These are phyloP conservation scores for Penicillium coffeae DNA, from an alignment of 495 filamentous ascomycete species.

Conservation along the genomic window DNA sequence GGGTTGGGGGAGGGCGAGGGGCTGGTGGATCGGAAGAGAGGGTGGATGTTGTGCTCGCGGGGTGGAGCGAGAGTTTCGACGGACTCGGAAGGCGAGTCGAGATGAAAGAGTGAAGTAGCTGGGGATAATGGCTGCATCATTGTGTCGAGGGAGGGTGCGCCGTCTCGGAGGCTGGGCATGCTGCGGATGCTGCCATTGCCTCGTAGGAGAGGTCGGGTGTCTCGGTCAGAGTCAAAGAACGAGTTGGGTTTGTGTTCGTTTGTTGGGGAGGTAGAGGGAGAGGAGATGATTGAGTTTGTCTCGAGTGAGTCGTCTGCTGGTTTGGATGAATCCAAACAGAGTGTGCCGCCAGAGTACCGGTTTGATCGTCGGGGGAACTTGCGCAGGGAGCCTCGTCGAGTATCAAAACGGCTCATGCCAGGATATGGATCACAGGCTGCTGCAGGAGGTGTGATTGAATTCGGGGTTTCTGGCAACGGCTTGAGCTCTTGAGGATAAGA, in stretches of 20 bases:
- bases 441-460: constrained; percentile 4
- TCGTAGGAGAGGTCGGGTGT: constrained; percentile 14
- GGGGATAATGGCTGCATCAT: constrained; percentile 21
- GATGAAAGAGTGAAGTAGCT: constrained; percentile 16
- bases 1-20: constrained; percentile 65
- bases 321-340: constrained; percentile 27
- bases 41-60: constrained; percentile 77
- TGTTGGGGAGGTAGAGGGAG: constrained; percentile 8
- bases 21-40: constrained; percentile 74
- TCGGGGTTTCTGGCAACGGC: constrained; percentile 15
- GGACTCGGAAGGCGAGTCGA: constrained; percentile 10
- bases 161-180: constrained; percentile 21
- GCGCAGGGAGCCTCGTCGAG: constrained; percentile 20
- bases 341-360: constrained; percentile 35
- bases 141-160: constrained; percentile 29
- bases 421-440: constrained; percentile 11
- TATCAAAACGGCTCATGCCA: constrained; percentile 15
- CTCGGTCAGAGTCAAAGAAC: constrained; percentile 3
- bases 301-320: constrained; percentile 23
- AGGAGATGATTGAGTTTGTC: constrained; percentile 12
- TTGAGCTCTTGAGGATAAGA: constrained; percentile 29
- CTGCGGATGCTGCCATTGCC: constrained; percentile 18
- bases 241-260: not conserved
- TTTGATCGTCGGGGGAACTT: constrained; percentile 30
- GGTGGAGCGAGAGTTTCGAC: constrained; percentile 21